Percentiles rank a stretch among this genome's conserved stretches.
Conservation (phyloP, 1,139 yeast species). For the Waltiozyma sp. region DNA sequence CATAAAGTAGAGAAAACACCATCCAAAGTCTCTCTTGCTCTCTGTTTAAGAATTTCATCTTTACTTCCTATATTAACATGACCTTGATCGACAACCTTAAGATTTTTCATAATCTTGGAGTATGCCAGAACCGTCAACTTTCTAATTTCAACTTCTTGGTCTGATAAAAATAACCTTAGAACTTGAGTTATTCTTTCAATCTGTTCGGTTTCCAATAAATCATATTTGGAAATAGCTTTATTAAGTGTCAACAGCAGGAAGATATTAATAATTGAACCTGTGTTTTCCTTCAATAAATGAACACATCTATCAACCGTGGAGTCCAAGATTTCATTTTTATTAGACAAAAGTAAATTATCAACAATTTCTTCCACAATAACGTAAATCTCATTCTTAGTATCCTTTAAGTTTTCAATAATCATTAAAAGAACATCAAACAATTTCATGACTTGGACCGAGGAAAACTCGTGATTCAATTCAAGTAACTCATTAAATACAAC, state of each 20-base stretch:
- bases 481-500: conserved; percentile 15
- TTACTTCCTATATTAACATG: conserved; percentile 1
- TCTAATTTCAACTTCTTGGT: conserved; percentile 30
- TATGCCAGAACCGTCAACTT: conserved; percentile 32
- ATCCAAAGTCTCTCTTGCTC: conserved; percentile 15
- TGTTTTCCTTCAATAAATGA: conserved; percentile 5
- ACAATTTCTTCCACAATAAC: conserved; percentile 16
- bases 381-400: conserved; percentile 14
- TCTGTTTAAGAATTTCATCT: conserved; percentile 3
- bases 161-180: conserved; percentile 22
- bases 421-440: conserved; percentile 14
- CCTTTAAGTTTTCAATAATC: conserved; percentile 16
- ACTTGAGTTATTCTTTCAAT: conserved; percentile 24
- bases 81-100: conserved; percentile 8
- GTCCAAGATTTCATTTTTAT: conserved; percentile 1
- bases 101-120: conserved; percentile 20
- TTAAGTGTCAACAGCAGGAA: conserved; percentile 12
- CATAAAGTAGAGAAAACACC: conserved; percentile 22
- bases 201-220: conserved; percentile 8
- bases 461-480: conserved; percentile 8
- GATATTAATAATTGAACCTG: conserved; percentile 4
- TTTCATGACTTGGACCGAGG: conserved; percentile 3
- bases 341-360: conserved; percentile 12
- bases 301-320: conserved; percentile 11
- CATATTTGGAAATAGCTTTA: conserved; percentile 13